Percentiles rank a stretch among this genome's conserved stretches.
phyloP scores from a whole-genome alignment of 371 early-diverging fungal species.

The Cokeromyces recurvatus region DNA sequence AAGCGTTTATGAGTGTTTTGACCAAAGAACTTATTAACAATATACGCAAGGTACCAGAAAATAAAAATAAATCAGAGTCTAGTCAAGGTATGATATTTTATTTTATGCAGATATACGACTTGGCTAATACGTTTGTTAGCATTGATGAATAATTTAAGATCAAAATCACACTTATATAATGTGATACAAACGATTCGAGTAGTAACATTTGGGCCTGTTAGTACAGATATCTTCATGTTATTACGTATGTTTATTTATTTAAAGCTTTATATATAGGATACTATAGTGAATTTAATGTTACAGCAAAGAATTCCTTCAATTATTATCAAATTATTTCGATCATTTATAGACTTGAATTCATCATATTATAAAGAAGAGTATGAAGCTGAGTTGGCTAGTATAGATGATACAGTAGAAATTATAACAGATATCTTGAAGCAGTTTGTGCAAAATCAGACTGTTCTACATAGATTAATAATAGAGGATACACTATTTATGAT shows the following conservation, averaged over 20 bases:
- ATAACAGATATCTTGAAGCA: constrained; percentile 32
- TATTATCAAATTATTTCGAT: constrained; percentile 42
- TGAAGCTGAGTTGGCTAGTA: constrained; percentile 16
- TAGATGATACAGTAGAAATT: constrained; percentile 23
- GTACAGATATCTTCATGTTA: not conserved
- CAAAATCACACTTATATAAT: constrained; percentile 37
- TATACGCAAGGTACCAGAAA: constrained; percentile 40
- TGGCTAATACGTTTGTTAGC: constrained; percentile 23
- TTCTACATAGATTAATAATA: constrained; percentile 31
- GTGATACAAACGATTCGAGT: constrained; percentile 32
- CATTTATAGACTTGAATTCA: constrained; percentile 39
- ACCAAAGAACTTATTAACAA: constrained; percentile 37
- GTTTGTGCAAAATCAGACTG: constrained; percentile 29
- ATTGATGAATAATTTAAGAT: constrained; percentile 39
- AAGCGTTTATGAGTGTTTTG: constrained; percentile 31
- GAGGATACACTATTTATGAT: constrained; percentile 46
- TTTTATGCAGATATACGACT: constrained; percentile 1
- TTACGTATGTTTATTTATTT: not conserved
- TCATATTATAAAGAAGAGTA: constrained; percentile 7
- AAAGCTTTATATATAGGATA: constrained; percentile 15
- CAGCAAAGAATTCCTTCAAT: constrained; percentile 46
- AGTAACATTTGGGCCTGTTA: constrained; percentile 39
- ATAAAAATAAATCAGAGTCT: constrained; percentile 27
- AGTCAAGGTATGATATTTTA: constrained; percentile 31
- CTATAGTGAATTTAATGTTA: constrained; percentile 29